Evolutionary conservation across 257 asterid genomes (phyloP).

Genomic region (Solanum megistacrolobum): DNA sequence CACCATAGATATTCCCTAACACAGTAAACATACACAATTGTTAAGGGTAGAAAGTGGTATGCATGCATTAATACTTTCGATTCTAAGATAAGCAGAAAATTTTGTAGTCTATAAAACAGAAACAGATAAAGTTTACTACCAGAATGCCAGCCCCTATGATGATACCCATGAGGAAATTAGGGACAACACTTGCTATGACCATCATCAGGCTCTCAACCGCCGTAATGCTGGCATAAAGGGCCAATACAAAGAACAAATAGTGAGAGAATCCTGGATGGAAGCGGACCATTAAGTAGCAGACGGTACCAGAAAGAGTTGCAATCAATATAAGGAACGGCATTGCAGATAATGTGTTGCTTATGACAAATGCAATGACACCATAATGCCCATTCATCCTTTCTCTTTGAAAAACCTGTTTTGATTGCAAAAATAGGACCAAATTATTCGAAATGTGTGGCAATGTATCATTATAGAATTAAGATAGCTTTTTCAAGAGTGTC

Average conservation of each 20-base stretch:
- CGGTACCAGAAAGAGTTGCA: constrained; percentile 68
- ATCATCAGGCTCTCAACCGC: constrained; percentile 99
- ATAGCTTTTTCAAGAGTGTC: neutral
- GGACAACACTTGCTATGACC: constrained; percentile 91
- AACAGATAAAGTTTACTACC: constrained; percentile 21
- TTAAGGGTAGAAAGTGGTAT: neutral
- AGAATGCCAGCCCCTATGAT: constrained; percentile 96
- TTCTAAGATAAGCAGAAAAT: neutral
- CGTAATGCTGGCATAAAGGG: constrained; percentile 79
- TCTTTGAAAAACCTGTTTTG: constrained; percentile 78
- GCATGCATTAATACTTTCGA: neutral
- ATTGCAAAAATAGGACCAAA: neutral
- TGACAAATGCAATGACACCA: constrained; percentile 76
- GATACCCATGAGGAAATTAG: constrained; percentile 95
- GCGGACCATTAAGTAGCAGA: constrained; percentile 90
- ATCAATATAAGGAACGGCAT: constrained; percentile 77
- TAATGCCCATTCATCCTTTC: constrained; percentile 95
- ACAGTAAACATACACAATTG: neutral
- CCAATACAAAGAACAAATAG: constrained; percentile 67
- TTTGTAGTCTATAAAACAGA: neutral
- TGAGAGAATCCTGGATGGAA: constrained; percentile 81
- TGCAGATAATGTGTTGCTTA: constrained; percentile 87
- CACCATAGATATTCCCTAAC: constrained; percentile 85
- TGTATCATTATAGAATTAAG: neutral
- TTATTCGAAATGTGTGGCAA: neutral